These are phyloP conservation scores for Stygiomarasmius scandens DNA, from an alignment of 1,284 basidiomycete species.

Conservation along the genomic window DNA sequence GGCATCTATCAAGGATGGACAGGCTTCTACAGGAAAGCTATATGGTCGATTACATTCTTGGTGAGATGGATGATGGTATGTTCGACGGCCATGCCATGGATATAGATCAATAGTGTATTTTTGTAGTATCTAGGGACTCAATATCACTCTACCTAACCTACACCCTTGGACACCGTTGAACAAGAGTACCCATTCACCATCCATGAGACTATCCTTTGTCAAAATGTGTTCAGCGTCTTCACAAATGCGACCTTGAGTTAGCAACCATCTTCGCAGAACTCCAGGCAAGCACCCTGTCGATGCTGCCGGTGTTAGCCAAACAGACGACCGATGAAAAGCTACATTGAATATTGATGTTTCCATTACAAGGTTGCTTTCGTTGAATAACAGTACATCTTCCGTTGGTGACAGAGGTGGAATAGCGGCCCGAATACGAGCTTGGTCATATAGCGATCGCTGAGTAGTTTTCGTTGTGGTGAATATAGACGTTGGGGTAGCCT, in stretches of 20 bases:
- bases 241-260: conserved; percentile 57
- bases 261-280: conserved; percentile 64
- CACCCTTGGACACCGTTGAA: conserved; percentile 76
- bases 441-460: conserved; percentile 55
- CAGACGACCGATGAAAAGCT: conserved; percentile 55
- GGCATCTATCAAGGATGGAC: conserved; percentile 87
- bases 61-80: conserved; percentile 89
- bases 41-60: conserved; percentile 89
- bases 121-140: background rate
- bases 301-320: conserved; percentile 67
- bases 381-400: conserved; percentile 69
- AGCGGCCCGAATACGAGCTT: conserved; percentile 57
- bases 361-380: conserved; percentile 48
- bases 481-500: conserved; percentile 51
- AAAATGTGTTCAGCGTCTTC: conserved; percentile 47
- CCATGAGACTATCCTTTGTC: conserved; percentile 42
- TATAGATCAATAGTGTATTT: conserved; percentile 31
- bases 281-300: conserved; percentile 70
- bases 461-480: conserved; percentile 76
- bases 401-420: conserved; percentile 37
- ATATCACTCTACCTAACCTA: conserved; percentile 45
- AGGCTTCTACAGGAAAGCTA: conserved; percentile 91
- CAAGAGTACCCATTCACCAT: conserved; percentile 65
- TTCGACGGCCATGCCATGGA: conserved; percentile 52
- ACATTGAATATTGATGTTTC: conserved; percentile 74